Base-by-base conservation (phyloP, 177 flowering plant species). In the Tripterygium wilfordii region DNA sequence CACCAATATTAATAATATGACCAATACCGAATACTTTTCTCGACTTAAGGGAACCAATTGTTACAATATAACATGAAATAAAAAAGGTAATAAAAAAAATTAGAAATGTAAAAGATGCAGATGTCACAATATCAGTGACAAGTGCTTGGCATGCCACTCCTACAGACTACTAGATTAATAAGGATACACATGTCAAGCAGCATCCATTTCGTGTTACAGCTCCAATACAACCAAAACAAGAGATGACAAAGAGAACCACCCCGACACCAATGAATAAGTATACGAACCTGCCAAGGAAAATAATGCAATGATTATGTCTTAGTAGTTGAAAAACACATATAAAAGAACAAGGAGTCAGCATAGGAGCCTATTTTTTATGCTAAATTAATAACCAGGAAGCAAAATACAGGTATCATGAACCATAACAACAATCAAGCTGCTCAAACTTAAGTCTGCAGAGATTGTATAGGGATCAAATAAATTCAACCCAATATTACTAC, bases 231-330 rank as follows among this genome's bases (percentile, higher is more conserved):
- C 98, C 98, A 62, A 60, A 82, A 61, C 88, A 80, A 43, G 98
- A 86, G 58, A 88, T 60, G 65, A 88, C 65, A 46, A 92, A 79
- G 56, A 92, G 75, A 56, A 75, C 57, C 26, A 53, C 91, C 47
- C 98, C 98, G 22, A 83, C 47, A 22, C 76, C 98, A 64, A 79
- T 70, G 64, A 92, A 92, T 29, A 81, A 59, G 65, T 74, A 86
- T 51, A 92, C 80, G 63, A 92, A 92, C 98, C 98, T 92, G 96
- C 74, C n/a, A n/a, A n/a, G n/a, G n/a, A n/a, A n/a, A n/a, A n/a
- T n/a, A 70, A 49, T 44, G 32, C 20, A 42, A 25, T 23, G 14
- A 25, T 23, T 42, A 10, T 2, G 8, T 23, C 12, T 40, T 20
- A 10, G 26, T 4, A 5, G 14, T 6, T 13, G 5, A 4, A 35